Evolutionary conservation across 371 early-diverging fungal species (phyloP).

Genomic region (Circinella umbellata): DNA sequence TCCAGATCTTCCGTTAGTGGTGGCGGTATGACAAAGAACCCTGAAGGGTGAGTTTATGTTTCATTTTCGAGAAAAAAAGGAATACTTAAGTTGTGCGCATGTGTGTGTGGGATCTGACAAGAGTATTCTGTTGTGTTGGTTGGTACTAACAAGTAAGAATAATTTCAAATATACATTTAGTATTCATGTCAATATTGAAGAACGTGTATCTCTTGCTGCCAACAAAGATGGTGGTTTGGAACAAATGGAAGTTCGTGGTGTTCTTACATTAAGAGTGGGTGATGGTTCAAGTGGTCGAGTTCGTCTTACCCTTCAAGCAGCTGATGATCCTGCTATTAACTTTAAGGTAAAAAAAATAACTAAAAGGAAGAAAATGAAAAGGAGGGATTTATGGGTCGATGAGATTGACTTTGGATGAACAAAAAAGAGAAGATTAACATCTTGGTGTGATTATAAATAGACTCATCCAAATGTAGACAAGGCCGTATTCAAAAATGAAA

Average conservation of each 20-base stretch:
- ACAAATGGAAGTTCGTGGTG: slow-evolving; percentile 92
- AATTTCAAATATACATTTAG: slow-evolving; percentile 37
- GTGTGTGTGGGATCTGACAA: neutral
- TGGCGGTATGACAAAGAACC: slow-evolving; percentile 24
- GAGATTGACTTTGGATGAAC: no score
- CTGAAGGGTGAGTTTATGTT: slow-evolving; percentile 23
- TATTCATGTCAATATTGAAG: slow-evolving; percentile 87
- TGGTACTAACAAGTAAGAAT: no score
- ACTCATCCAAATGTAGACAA: slow-evolving; percentile 98
- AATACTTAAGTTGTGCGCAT: neutral
- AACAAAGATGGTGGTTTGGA: slow-evolving; percentile 93
- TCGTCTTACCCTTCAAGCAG: slow-evolving; percentile 57
- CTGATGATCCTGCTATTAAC: slow-evolving; percentile 68
- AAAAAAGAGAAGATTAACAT: no score
- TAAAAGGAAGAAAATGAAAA: no score
- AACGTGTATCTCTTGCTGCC: slow-evolving; percentile 81
- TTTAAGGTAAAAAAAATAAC: slow-evolving; percentile 66
- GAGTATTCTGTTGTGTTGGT: no score
- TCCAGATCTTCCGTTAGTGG: slow-evolving; percentile 23
- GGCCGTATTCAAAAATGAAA: slow-evolving; percentile 72
- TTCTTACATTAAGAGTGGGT: slow-evolving; percentile 76
- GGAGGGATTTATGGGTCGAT: no score
- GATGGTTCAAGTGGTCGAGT: slow-evolving; percentile 67
- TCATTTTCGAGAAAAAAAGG: slow-evolving; percentile 2
- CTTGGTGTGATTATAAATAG: slow-evolving; percentile 31